phyloP scores from a whole-genome alignment of 768 basidiomycete species.

The Russula emetica region DNA sequence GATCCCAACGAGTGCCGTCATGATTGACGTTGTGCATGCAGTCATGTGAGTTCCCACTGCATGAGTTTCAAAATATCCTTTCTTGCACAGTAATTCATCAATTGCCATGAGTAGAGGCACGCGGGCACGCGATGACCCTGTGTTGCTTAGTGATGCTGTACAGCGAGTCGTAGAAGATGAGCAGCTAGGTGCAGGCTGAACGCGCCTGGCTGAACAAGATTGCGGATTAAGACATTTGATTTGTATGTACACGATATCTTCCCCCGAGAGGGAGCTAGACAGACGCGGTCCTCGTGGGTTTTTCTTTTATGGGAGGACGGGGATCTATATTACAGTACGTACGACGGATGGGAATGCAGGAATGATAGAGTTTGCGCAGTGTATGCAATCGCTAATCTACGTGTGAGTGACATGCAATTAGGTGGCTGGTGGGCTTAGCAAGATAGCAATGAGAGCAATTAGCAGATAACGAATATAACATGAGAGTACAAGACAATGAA shows the following conservation, averaged over 20 bases:
- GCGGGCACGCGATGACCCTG: constrained; percentile 42
- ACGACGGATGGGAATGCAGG: constrained; percentile 9
- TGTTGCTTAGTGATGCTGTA: constrained; percentile 58
- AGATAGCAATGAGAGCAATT: constrained; percentile 12
- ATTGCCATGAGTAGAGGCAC: constrained; percentile 41
- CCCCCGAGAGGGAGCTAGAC: constrained; percentile 4
- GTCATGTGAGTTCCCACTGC: constrained; percentile 50
- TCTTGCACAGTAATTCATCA: background rate
- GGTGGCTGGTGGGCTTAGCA: background rate
- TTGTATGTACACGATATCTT: constrained; percentile 17
- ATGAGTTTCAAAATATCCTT: background rate
- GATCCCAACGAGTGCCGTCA: constrained; percentile 63
- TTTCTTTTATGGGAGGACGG: constrained; percentile 5
- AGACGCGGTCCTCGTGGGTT: background rate
- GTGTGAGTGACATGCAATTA: constrained; percentile 17
- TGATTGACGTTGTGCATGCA: constrained; percentile 57
- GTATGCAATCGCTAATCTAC: constrained; percentile 14
- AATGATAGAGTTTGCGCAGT: constrained; percentile 7
- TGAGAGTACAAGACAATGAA: constrained; percentile 13
- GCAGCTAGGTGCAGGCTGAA: background rate
- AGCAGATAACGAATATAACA: constrained; percentile 4
- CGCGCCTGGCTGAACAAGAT: background rate
- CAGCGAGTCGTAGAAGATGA: constrained; percentile 46
- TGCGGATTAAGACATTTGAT: constrained; percentile 7
- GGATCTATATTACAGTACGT: constrained; percentile 21